Conservation (phyloP, 2,329 filamentous ascomycete genomes). For the Ciborinia camelliae region DNA sequence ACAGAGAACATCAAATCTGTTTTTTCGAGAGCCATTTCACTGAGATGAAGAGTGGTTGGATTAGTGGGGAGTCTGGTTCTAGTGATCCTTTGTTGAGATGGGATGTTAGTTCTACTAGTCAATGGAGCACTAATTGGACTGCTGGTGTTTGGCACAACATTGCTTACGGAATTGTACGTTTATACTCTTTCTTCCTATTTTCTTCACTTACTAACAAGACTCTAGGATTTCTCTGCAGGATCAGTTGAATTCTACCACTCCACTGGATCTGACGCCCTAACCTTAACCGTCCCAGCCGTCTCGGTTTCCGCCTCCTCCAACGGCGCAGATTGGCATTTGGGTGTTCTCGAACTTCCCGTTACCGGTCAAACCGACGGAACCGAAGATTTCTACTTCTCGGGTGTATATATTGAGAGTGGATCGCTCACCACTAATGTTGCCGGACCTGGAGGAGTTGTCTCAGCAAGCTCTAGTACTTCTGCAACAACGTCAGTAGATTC, state of each 20-base stretch:
- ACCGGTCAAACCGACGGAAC: slow-evolving; percentile 49
- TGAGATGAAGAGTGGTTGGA: slow-evolving; percentile 67
- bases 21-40: slow-evolving; percentile 71
- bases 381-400: slow-evolving; percentile 71
- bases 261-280: slow-evolving; percentile 55
- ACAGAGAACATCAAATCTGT: slow-evolving; percentile 63
- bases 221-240: slow-evolving; percentile 54
- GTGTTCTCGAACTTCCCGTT: slow-evolving; percentile 62
- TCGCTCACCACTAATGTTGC: slow-evolving; percentile 42
- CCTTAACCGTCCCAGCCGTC: slow-evolving; percentile 57
- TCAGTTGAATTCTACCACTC: slow-evolving; percentile 70
- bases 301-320: slow-evolving; percentile 60
- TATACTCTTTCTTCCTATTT: background rate
- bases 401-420: slow-evolving; percentile 66
- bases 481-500: slow-evolving; percentile 13
- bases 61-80: slow-evolving; percentile 46
- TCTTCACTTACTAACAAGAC: slow-evolving; percentile 12
- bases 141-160: slow-evolving; percentile 60
- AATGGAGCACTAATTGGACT: slow-evolving; percentile 61
- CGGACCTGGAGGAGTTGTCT: slow-evolving; percentile 34
- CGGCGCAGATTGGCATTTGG: slow-evolving; percentile 70
- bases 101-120: slow-evolving; percentile 56
- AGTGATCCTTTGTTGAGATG: slow-evolving; percentile 58
- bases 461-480: slow-evolving; percentile 18
- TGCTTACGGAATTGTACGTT: slow-evolving; percentile 62